Conservation (phyloP, 1,284 basidiomycete species). For the Malassezia brasiliensis region DNA sequence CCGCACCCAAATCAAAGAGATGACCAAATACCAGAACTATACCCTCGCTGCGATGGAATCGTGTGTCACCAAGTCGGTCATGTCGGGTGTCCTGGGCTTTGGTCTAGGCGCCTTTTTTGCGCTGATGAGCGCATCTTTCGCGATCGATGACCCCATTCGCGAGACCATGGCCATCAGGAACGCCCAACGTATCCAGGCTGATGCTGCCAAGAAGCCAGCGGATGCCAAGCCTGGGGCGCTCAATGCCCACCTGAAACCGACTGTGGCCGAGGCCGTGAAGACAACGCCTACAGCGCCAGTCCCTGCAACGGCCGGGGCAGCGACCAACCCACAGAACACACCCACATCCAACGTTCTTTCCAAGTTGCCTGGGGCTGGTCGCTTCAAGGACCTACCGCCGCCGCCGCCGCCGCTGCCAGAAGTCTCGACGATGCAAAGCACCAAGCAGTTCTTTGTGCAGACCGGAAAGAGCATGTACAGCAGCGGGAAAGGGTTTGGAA, state of each 20-base stretch:
- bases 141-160: conserved; percentile 73
- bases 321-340: neutral
- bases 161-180: conserved; percentile 22
- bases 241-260: neutral
- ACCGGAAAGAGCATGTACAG: conserved; percentile 89
- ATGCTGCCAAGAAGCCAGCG: neutral
- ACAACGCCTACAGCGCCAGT: neutral
- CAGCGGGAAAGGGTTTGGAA: conserved; percentile 83
- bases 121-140: conserved; percentile 87
- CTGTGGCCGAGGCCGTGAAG: neutral
- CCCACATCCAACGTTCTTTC: neutral
- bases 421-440: conserved; percentile 57
- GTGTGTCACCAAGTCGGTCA: conserved; percentile 67
- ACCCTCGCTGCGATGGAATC: conserved; percentile 67
- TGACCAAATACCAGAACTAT: conserved; percentile 64
- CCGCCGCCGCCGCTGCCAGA: conserved; percentile 19
- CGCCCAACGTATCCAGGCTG: conserved; percentile 7
- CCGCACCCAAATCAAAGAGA: conserved; percentile 59
- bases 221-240: neutral
- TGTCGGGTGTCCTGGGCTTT: conserved; percentile 70
- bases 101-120: conserved; percentile 90
- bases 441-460: conserved; percentile 77
- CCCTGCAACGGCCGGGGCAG: neutral
- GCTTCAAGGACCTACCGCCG: conserved; percentile 7
- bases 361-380: conserved; percentile 7